A percentile compares a stretch with the other conserved stretches of the same genome.
These are phyloP conservation scores for Durio zibethinus DNA, from an alignment of 345 rosid species.

Conservation along the genomic window DNA sequence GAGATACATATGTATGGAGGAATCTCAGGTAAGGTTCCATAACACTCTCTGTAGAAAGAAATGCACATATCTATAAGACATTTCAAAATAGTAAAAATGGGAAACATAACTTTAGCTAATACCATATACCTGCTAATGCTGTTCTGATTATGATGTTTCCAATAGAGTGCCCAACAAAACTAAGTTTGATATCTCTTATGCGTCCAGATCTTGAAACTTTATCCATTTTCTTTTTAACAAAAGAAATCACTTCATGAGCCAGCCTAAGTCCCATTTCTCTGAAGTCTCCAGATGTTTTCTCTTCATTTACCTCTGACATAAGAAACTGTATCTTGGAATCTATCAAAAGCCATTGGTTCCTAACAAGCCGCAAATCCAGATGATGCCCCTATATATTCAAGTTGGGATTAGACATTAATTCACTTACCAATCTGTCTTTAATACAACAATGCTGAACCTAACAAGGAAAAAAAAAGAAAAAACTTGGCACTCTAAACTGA, in stretches of 20 bases:
- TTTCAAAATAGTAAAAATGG: neutral
- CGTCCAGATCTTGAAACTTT: conserved; percentile 58
- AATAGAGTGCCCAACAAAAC: conserved; percentile 96
- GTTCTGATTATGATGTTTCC: conserved; percentile 88
- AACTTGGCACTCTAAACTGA: neutral
- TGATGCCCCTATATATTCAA: conserved; percentile 70
- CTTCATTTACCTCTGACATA: conserved; percentile 92
- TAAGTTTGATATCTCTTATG: conserved; percentile 66
- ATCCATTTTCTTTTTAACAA: conserved; percentile 71
- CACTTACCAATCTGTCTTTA: neutral
- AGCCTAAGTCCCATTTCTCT: conserved; percentile 92
- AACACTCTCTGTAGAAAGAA: conserved; percentile 53
- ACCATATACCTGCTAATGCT: conserved; percentile 62
- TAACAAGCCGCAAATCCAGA: conserved; percentile 85
- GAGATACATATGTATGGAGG: conserved; percentile 70
- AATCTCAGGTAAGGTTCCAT: conserved; percentile 80
- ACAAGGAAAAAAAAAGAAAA: neutral
- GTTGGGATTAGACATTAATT: neutral
- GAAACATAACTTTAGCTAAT: neutral
- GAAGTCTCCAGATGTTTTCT: conserved; percentile 87
- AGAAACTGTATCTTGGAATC: conserved; percentile 87
- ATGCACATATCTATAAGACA: conserved; percentile 5
- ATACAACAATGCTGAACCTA: neutral
- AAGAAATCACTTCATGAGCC: conserved; percentile 80
- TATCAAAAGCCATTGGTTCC: conserved; percentile 95